Base-by-base conservation (phyloP, 208 protist genomes). In the Leptomonas pyrrhocoris region DNA sequence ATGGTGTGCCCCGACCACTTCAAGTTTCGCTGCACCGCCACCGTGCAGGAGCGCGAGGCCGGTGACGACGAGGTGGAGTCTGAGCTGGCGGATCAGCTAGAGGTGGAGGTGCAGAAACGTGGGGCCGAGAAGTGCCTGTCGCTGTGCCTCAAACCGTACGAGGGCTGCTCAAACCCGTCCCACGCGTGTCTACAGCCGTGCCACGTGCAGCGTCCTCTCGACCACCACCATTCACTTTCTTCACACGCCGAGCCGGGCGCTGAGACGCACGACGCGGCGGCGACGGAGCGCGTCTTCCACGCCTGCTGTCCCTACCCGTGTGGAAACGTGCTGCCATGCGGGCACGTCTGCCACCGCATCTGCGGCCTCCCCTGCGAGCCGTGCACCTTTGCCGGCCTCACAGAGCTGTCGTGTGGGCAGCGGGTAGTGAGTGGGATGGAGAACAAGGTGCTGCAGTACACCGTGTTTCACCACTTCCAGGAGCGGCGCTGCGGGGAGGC, bases 381-480 rank as follows among this genome's bases (percentile, higher is more conserved):
- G 61, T 96, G 92, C 62, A 67, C 77, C 30, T 93, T 93, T 62
- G 70, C 84, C 27, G 89, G 88, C 13, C 71, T 93, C 42, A 59
- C 61, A 7, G 79, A 91, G 61, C 84, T 96, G 36, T 13, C 80
- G 58, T 96, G 92, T 56, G 92, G 92, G 12, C 92, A 96, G 78
- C 77, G 81, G 12, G 89, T 94, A 25, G 76, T 95, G 43, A 81
- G 82, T 42, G 92, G 92, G 19, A 77, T 86, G 40, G 80, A 79
- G 58, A 77, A 54, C 31, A 80, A 84, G 58, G 74, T 79, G 55
- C 56, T 88, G 49, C 66, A 53, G 60, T 88, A 84, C 74, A 63
- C 66, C 43, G 77, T 84, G 48, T 86, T 93, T 23, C 84, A 60
- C 28, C 92, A 96, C 76, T 96, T 93, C 58, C 81, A 93, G 76